Base-by-base conservation (phyloP, 305 asterid genomes). In the Fraxinus dipetala region DNA sequence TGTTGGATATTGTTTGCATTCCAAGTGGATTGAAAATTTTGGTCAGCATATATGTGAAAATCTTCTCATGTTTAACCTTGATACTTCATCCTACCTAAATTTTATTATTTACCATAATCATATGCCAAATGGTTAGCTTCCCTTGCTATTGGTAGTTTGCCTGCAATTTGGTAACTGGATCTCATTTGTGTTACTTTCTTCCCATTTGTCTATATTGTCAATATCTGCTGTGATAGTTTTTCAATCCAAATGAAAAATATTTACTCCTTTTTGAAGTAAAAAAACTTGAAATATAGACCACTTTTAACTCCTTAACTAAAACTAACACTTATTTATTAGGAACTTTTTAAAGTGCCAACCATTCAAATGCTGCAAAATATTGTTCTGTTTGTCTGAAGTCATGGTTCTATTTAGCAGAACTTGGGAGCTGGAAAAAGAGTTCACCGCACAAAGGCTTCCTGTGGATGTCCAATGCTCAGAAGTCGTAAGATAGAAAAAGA, bases 391-490 rank as follows among this genome's bases (percentile, higher is more conserved):
- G 72, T 69, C 80, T 87, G 85, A 91, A 82, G 48, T 31, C 56
- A 24, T 82, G 40, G 7, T 82, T 84, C 79, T 87, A 74, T 48
- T 88, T 54, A 84, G 81, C 94, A 96, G 98, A 93, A 85, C 80
- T 73, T 88, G 85, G 90, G 89, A 82, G 86, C 90, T 70, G 90
- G 93, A 82, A 93, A 87, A 87, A 87, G 92, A 84, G 89, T 81
- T 22, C 87, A 85, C 26, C 80, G 89, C 84, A 89, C 81, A 59
- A 91, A 88, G 84, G 89, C 87, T 56, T 85, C 96, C 30, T 85
- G 88, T 73, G 94, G 97, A 82, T 95, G 99, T 85, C 86, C 96
- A 45, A 92, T 92, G 98, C 92, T 91, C 85, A 87, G 91, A 82
- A 95, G 89, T 86, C 90, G 43, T 75, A 92, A 92, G 87, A 83